Conservation (phyloP, 2,329 filamentous ascomycete species). For the Neonectria faginata region DNA sequence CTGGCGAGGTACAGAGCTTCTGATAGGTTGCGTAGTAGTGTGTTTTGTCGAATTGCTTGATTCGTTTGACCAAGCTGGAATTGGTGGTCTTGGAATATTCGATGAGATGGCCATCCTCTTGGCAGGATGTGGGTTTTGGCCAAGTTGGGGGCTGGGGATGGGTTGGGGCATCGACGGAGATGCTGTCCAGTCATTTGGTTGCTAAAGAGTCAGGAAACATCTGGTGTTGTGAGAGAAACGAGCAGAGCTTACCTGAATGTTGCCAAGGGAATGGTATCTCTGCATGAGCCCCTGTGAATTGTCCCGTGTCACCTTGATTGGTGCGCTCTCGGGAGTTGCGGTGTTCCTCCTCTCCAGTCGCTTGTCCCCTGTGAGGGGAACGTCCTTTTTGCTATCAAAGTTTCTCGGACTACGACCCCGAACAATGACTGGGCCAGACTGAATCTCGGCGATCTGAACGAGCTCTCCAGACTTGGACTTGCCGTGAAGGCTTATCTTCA, state of each 20-base stretch:
- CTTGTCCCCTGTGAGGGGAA: constrained; percentile 74
- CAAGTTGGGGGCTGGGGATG: constrained; percentile 46
- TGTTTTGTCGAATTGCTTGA: constrained; percentile 42
- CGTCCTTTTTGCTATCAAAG: constrained; percentile 90
- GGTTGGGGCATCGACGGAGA: constrained; percentile 51
- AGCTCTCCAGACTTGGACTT: constrained; percentile 77
- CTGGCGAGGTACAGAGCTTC: constrained; percentile 42
- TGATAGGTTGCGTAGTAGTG: constrained; percentile 34
- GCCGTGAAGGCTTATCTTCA: constrained; percentile 85
- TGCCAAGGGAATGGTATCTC: constrained; percentile 50
- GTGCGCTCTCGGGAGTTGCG: constrained; percentile 48
- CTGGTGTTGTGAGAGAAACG: background rate
- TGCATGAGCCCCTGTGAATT: constrained; percentile 45
- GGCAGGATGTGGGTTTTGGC: constrained; percentile 58
- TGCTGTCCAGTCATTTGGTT: constrained; percentile 60
- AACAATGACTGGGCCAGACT: constrained; percentile 94
- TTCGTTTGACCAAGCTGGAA: constrained; percentile 63
- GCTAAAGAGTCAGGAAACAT: constrained; percentile 41
- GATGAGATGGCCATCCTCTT: constrained; percentile 68
- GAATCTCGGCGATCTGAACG: constrained; percentile 82
- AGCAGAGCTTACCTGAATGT: constrained; percentile 49
- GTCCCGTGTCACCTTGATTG: constrained; percentile 52
- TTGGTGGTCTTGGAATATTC: constrained; percentile 62
- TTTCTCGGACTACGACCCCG: constrained; percentile 92
- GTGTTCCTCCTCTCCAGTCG: constrained; percentile 60